Conservation (phyloP, 106 monocot genomes). For the Iris macrosiphon region DNA sequence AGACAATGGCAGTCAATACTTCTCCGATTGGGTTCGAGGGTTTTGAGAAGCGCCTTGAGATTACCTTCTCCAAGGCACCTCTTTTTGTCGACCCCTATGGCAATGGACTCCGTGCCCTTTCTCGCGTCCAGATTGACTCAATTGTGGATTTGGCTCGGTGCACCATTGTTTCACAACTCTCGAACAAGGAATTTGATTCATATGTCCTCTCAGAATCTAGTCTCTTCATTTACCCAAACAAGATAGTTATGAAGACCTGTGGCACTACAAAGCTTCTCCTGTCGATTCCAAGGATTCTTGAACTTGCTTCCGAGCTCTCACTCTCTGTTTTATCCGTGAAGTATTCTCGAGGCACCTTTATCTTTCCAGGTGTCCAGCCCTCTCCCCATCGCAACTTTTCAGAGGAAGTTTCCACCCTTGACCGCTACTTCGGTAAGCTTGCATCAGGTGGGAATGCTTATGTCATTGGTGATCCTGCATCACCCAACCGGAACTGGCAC, state of each 20-base stretch:
- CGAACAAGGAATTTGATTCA: conserved; percentile 79
- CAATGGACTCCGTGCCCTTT: conserved; percentile 55
- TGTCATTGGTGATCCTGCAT: conserved; percentile 43
- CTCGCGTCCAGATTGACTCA: conserved; percentile 61
- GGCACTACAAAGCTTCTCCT: conserved; percentile 86
- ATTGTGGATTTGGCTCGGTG: conserved; percentile 63
- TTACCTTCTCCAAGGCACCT: conserved; percentile 61
- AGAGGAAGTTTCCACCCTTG: conserved; percentile 65
- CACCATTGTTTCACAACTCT: conserved; percentile 78
- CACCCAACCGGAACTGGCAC: conserved; percentile 76
- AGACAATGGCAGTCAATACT: conserved; percentile 26
- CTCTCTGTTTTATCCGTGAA: conserved; percentile 51
- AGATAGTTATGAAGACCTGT: conserved; percentile 85
- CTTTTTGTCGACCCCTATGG: conserved; percentile 48
- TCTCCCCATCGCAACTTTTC: conserved; percentile 79
- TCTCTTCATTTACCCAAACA: conserved; percentile 76
- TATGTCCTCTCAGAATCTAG: conserved; percentile 98
- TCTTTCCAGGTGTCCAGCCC: conserved; percentile 77
- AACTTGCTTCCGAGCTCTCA: conserved; percentile 40
- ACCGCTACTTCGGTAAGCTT: conserved; percentile 50
- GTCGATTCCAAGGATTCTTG: conserved; percentile 72
- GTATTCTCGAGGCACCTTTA: conserved; percentile 80
- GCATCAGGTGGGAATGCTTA: conserved; percentile 57
- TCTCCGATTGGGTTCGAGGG: conserved; percentile 92
- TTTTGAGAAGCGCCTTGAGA: conserved; percentile 90